Conservation (phyloP, 768 basidiomycete species). For the Pisolithus albus region DNA sequence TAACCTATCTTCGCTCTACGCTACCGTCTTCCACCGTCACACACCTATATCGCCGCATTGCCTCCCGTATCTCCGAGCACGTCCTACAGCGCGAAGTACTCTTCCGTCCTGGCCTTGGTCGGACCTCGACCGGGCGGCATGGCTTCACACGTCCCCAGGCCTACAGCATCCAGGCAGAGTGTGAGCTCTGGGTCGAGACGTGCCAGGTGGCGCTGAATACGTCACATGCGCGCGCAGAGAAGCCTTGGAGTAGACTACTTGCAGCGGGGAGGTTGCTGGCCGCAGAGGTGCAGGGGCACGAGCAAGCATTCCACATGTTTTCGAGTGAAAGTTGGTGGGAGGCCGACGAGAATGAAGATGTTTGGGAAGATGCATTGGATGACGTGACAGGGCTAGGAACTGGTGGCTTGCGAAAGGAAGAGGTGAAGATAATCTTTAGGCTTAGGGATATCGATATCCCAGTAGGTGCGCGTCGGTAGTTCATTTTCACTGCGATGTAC, state of each 20-base stretch:
- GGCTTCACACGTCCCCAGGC: conserved; percentile 41
- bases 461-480: not conserved
- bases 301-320: conserved; percentile 13
- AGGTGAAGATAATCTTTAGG: conserved; percentile 52
- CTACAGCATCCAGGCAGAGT: conserved; percentile 58
- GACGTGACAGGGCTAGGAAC: conserved; percentile 49
- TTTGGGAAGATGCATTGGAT: conserved; percentile 46
- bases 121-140: conserved; percentile 16
- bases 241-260: conserved; percentile 69
- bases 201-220: conserved; percentile 51
- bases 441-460: conserved; percentile 26
- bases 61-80: conserved; percentile 63
- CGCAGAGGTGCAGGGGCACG: conserved; percentile 40
- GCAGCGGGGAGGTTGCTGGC: conserved; percentile 65
- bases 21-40: conserved; percentile 56
- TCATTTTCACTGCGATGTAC: not conserved
- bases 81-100: conserved; percentile 78
- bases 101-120: conserved; percentile 64
- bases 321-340: conserved; percentile 3
- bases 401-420: conserved; percentile 56
- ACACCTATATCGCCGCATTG: conserved; percentile 67
- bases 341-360: conserved; percentile 8
- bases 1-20: conserved; percentile 57
- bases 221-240: conserved; percentile 50
- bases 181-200: conserved; percentile 78